A percentile compares a stretch with the other conserved stretches of the same genome.
Conservation (phyloP, 768 basidiomycete genomes). For the Boletus bicolor region DNA sequence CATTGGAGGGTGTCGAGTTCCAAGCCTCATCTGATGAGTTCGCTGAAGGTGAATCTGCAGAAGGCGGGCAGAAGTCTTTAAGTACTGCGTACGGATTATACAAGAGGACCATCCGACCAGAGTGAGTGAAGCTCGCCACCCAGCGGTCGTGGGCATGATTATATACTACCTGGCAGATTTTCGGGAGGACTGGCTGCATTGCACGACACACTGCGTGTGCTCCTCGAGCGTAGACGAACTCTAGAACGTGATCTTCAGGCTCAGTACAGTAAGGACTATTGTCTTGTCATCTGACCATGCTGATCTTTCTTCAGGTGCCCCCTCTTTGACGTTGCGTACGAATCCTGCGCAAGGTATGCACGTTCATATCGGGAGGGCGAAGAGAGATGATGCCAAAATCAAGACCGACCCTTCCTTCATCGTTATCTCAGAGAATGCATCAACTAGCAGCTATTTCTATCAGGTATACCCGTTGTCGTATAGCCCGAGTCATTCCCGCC, state of each 20-base stretch:
- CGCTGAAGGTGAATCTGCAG: constrained; percentile 20
- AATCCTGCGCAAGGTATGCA: constrained; percentile 70
- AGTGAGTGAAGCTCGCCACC: constrained; percentile 39
- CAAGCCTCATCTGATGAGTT: constrained; percentile 22
- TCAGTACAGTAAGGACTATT: constrained; percentile 45
- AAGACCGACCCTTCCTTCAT: constrained; percentile 51
- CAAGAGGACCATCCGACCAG: constrained; percentile 64
- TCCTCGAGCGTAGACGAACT: constrained; percentile 45
- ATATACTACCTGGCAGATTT: constrained; percentile 42
- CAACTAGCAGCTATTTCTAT: constrained; percentile 68
- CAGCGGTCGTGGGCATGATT: background rate
- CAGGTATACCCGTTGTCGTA: constrained; percentile 37
- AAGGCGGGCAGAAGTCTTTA: constrained; percentile 10
- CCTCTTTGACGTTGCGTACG: constrained; percentile 70
- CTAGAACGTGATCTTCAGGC: constrained; percentile 54
- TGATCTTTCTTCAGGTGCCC: constrained; percentile 47
- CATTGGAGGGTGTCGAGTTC: constrained; percentile 37
- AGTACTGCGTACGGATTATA: constrained; percentile 29
- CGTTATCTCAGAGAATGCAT: constrained; percentile 55
- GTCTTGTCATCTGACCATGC: background rate
- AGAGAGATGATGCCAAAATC: constrained; percentile 55
- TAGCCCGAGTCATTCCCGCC: background rate
- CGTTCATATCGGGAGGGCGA: constrained; percentile 64
- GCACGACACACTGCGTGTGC: constrained; percentile 44
- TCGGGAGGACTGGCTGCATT: constrained; percentile 51